These are phyloP conservation scores for Ampelomyces quisqualis DNA, from an alignment of 2,329 filamentous ascomycete genomes.

Conservation along the genomic window DNA sequence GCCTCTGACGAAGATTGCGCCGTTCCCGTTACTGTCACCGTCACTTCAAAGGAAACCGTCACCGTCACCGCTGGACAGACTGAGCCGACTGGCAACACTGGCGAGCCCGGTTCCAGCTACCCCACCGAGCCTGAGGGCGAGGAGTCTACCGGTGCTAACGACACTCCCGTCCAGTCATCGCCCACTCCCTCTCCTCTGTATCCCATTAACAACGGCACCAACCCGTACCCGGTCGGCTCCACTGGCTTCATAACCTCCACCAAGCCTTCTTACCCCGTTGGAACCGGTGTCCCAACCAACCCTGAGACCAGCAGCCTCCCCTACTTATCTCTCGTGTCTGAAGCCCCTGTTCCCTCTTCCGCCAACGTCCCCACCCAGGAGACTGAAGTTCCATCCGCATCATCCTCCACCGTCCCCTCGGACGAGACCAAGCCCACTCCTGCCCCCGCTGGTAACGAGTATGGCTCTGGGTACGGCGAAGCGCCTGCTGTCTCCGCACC, in stretches of 20 bases:
- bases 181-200: slow-evolving; percentile 24
- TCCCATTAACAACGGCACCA: slow-evolving; percentile 31
- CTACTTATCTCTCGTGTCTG: slow-evolving; percentile 28
- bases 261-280: slow-evolving; percentile 24
- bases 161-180: too few relatives aligned
- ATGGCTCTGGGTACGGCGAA: slow-evolving; percentile 11
- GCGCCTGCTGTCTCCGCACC: slow-evolving; percentile 9
- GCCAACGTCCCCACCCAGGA: slow-evolving; percentile 15
- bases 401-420: slow-evolving; percentile 16
- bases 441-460: slow-evolving; percentile 13
- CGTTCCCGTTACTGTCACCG: slow-evolving; percentile 40
- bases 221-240: slow-evolving; percentile 25
- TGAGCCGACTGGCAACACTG: slow-evolving; percentile 8
- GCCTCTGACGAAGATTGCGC: slow-evolving; percentile 35
- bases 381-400: slow-evolving; percentile 8
- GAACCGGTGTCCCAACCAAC: slow-evolving; percentile 17
- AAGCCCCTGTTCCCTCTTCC: slow-evolving; percentile 16
- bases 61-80: slow-evolving; percentile 34
- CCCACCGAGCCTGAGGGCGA: too few relatives aligned
- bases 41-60: slow-evolving; percentile 43
- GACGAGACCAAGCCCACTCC: slow-evolving; percentile 10
- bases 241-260: slow-evolving; percentile 38
- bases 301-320: slow-evolving; percentile 23
- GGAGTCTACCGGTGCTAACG: too few relatives aligned
- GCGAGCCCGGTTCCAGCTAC: slow-evolving; percentile 5